Evolutionary conservation across 768 basidiomycete species (phyloP).

Genomic region (Lentinula sp.): DNA sequence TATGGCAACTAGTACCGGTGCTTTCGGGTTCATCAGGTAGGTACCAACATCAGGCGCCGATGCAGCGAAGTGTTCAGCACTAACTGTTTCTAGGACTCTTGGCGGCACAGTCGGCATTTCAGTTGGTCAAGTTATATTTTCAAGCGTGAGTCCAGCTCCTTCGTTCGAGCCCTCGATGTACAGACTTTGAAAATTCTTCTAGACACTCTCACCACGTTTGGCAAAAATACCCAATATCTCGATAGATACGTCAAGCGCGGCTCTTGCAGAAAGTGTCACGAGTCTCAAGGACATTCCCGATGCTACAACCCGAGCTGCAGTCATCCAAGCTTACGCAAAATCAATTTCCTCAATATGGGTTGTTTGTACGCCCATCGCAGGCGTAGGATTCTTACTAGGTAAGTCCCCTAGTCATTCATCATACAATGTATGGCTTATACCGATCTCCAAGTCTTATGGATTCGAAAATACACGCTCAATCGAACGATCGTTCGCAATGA

Average conservation of each 20-base stretch:
- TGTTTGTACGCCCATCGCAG: constrained; percentile 52
- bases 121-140: constrained; percentile 65
- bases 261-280: constrained; percentile 40
- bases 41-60: constrained; percentile 3
- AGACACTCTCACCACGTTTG: constrained; percentile 24
- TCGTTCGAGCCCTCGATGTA: too few relatives aligned
- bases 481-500: not conserved
- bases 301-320: constrained; percentile 33
- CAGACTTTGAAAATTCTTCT: not conserved
- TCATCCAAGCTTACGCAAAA: constrained; percentile 57
- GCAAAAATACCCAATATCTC: constrained; percentile 23
- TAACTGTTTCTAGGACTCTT: constrained; percentile 37
- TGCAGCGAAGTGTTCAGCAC: not conserved
- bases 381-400: constrained; percentile 47
- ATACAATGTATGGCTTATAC: constrained; percentile 2
- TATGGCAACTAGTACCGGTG: constrained; percentile 76
- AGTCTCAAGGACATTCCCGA: constrained; percentile 42
- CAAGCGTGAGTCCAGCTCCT: constrained; percentile 19
- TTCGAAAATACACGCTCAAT: constrained; percentile 1
- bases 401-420: constrained; percentile 10
- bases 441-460: not conserved
- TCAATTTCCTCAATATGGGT: constrained; percentile 64
- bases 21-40: constrained; percentile 66
- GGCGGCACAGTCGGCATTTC: constrained; percentile 78
- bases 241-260: constrained; percentile 35